Conservation (phyloP, 2,329 filamentous ascomycete species). For the Fusarium stilboides region DNA sequence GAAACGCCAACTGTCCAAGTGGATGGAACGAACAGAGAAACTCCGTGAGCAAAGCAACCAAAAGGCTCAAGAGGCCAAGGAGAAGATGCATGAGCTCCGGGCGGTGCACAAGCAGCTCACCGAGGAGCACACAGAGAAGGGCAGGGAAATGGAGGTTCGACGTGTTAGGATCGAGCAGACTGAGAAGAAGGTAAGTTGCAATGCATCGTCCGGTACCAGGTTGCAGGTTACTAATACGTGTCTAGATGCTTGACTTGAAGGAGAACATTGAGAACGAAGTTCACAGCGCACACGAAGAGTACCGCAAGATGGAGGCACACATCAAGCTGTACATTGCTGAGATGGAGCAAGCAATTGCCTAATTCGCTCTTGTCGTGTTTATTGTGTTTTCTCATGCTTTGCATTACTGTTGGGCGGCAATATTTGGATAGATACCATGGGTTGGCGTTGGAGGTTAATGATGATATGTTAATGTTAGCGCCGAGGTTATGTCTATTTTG, state of each 20-base stretch:
- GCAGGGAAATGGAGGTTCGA: constrained; percentile 91
- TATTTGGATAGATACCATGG: constrained; percentile 55
- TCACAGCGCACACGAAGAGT: constrained; percentile 91
- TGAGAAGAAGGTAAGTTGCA: constrained; percentile 87
- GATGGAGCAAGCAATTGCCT: constrained; percentile 89
- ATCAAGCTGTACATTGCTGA: constrained; percentile 98
- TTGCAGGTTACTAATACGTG: constrained; percentile 41
- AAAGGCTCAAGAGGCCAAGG: constrained; percentile 85
- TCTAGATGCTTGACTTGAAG: constrained; percentile 95
- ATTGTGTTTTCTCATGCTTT: constrained; percentile 26
- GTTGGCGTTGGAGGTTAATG: constrained; percentile 56
- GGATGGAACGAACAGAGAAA: constrained; percentile 88
- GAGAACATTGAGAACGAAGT: constrained; percentile 98
- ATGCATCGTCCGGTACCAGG: neutral
- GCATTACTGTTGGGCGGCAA: constrained; percentile 32
- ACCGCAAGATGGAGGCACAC: constrained; percentile 96
- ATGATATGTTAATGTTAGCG: constrained; percentile 37
- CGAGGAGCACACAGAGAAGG: constrained; percentile 88
- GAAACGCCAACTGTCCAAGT: constrained; percentile 86
- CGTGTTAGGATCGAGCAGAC: constrained; percentile 97
- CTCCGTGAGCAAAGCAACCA: constrained; percentile 84
- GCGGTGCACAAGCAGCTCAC: constrained; percentile 84
- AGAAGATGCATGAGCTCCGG: constrained; percentile 91
- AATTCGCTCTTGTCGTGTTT: neutral
- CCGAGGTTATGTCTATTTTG: constrained; percentile 23